Percentiles rank a stretch among this genome's conserved stretches.
These are phyloP conservation scores for Boechera retrofracta DNA, from an alignment of 345 rosid species.

Conservation along the genomic window DNA sequence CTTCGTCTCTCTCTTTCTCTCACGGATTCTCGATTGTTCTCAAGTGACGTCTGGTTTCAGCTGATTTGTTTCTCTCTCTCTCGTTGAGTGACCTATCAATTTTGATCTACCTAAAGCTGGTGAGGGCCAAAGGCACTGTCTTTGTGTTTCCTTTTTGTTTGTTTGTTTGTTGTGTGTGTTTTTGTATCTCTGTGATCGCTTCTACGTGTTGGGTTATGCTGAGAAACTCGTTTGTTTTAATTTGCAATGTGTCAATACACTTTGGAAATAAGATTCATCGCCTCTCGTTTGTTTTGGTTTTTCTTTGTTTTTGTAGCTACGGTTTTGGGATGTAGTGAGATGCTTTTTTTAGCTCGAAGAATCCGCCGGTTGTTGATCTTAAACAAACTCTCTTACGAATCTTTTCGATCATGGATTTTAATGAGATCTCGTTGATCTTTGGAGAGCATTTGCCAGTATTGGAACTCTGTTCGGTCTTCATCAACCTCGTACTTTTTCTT, in stretches of 20 bases:
- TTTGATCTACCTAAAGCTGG: conserved; percentile 42
- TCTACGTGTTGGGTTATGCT: conserved; percentile 47
- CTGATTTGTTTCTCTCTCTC: conserved; percentile 28
- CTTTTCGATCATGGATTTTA: conserved; percentile 52
- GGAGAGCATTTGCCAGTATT: conserved; percentile 51
- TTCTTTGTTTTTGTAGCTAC: conserved; percentile 38
- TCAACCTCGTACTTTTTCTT: conserved; percentile 69
- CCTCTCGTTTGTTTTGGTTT: neutral
- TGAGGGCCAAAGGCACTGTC: conserved; percentile 1
- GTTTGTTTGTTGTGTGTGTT: conserved; percentile 22
- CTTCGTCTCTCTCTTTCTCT: conserved; percentile 35
- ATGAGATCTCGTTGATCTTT: conserved; percentile 42
- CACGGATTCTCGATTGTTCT: conserved; percentile 27
- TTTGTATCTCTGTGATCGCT: conserved; percentile 29
- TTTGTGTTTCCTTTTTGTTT: conserved; percentile 17
- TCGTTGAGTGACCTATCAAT: conserved; percentile 27
- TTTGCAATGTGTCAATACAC: conserved; percentile 61
- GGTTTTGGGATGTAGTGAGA: conserved; percentile 52
- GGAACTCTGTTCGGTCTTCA: conserved; percentile 76
- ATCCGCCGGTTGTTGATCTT: conserved; percentile 47
- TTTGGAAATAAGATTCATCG: conserved; percentile 46
- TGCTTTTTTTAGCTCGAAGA: conserved; percentile 58
- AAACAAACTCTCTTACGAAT: conserved; percentile 35
- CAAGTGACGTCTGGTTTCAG: conserved; percentile 42
- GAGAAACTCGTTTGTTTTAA: conserved; percentile 48